Evolutionary conservation across 306 rosid genomes (phyloP).

Genomic region (Vicia sativa): DNA sequence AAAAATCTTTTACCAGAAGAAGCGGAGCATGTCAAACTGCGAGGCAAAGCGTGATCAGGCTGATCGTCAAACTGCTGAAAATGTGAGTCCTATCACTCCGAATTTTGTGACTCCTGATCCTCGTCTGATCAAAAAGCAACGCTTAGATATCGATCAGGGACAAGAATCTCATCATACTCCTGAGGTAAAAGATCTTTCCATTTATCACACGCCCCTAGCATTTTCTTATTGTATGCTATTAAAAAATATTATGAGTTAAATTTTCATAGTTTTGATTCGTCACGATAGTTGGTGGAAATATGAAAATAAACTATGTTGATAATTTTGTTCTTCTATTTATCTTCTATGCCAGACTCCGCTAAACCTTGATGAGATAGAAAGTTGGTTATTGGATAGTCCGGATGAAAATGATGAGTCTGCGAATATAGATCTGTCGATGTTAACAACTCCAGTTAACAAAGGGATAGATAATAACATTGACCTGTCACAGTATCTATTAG

Average conservation of each 20-base stretch:
- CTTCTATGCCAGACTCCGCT: constrained; percentile 21
- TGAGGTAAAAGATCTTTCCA: constrained; percentile 46
- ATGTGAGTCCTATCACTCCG: too few relatives aligned
- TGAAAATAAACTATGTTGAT: too few relatives aligned
- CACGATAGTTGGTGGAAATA: constrained; percentile 8
- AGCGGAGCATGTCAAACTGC: constrained; percentile 51
- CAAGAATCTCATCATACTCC: constrained; percentile 38
- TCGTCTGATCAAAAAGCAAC: constrained; percentile 45
- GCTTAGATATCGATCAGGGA: constrained; percentile 46
- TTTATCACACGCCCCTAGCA: background rate
- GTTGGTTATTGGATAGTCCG: constrained; percentile 42
- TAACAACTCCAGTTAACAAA: constrained; percentile 38
- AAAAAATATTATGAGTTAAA: background rate
- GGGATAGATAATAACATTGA: constrained; percentile 23
- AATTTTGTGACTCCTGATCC: constrained; percentile 71
- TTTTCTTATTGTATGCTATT: constrained; percentile 13
- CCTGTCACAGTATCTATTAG: constrained; percentile 57
- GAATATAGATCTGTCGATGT: constrained; percentile 32
- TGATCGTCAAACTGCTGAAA: constrained; percentile 47
- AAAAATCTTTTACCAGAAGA: constrained; percentile 68
- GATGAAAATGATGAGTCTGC: constrained; percentile 44
- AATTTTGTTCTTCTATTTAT: constrained; percentile 15
- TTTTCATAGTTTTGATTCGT: background rate
- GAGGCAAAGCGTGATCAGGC: constrained; percentile 56
- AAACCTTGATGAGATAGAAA: constrained; percentile 34